Percentiles rank a stretch among this genome's conserved stretches.
Evolutionary conservation across 495 filamentous ascomycete species (phyloP).

Genomic region (Arthonia radiata): DNA sequence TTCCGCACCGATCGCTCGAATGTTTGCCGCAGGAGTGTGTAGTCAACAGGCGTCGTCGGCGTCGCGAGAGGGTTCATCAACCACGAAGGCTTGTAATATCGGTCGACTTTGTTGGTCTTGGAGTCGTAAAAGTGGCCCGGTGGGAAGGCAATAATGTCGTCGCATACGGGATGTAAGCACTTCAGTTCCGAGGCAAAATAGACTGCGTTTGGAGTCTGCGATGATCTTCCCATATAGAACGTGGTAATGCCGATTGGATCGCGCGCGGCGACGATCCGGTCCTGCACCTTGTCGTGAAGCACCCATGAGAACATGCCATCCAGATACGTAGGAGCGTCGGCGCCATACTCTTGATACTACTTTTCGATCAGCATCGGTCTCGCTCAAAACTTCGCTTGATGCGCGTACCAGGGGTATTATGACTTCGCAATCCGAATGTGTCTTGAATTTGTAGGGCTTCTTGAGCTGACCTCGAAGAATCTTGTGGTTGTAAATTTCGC

Average conservation of each 20-base stretch:
- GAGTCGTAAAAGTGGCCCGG: constrained; percentile 93
- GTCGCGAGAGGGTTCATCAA: constrained; percentile 53
- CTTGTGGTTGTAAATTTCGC: constrained; percentile 98
- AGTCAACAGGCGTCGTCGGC: constrained; percentile 56
- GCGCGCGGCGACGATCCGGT: constrained; percentile 77
- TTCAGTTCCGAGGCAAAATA: constrained; percentile 97
- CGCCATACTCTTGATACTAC: constrained; percentile 76
- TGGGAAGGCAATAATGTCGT: constrained; percentile 81
- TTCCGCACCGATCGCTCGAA: constrained; percentile 86
- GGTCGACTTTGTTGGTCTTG: constrained; percentile 47
- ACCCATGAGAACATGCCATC: constrained; percentile 99
- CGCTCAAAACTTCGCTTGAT: constrained; percentile 1
- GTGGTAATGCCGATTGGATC: constrained; percentile 95
- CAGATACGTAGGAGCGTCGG: constrained; percentile 80
- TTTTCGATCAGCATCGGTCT: constrained; percentile 9
- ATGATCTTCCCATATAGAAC: constrained; percentile 85
- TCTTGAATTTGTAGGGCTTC: constrained; percentile 76
- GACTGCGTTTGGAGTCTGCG: constrained; percentile 51
- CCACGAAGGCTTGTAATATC: constrained; percentile 84
- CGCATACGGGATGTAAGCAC: constrained; percentile 77
- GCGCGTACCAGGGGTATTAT: constrained; percentile 76
- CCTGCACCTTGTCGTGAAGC: constrained; percentile 74
- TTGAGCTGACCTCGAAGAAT: constrained; percentile 68
- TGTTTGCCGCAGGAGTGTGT: constrained; percentile 50
- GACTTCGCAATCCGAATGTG: constrained; percentile 91